Evolutionary conservation across 2,329 filamentous ascomycete species (phyloP).

Genomic region (Fusarium armeniacum): DNA sequence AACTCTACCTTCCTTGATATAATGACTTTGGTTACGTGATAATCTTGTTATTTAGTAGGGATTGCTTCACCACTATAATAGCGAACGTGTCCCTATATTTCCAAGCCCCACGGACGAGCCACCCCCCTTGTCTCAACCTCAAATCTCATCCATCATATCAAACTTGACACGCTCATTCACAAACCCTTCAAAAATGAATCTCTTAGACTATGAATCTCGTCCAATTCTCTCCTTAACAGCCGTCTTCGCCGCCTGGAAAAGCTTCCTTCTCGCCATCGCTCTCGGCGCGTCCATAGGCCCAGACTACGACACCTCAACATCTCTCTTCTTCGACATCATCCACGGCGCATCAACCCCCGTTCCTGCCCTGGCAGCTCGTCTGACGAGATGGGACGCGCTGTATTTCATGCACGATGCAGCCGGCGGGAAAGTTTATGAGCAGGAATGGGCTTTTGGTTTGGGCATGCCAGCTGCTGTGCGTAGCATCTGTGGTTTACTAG

Average conservation of each 20-base stretch:
- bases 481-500: conserved; percentile 46
- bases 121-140: conserved; percentile 23
- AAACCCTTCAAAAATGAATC: conserved; percentile 24
- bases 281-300: conserved; percentile 65
- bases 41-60: not conserved
- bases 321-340: conserved; percentile 59
- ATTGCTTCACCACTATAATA: not conserved
- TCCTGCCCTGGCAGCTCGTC: conserved; percentile 61
- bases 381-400: conserved; percentile 85
- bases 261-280: conserved; percentile 73
- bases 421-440: conserved; percentile 79
- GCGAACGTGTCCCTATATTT: conserved; percentile 32
- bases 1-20: not conserved
- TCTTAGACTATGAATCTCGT: conserved; percentile 29
- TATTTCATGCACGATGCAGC: conserved; percentile 77
- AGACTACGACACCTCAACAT: conserved; percentile 84
- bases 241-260: conserved; percentile 76
- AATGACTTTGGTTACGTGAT: not conserved
- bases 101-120: conserved; percentile 22
- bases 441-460: conserved; percentile 85
- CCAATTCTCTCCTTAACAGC: conserved; percentile 48
- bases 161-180: conserved; percentile 12
- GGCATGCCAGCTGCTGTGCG: conserved; percentile 62
- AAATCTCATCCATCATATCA: not conserved
- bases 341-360: conserved; percentile 52